Percentiles rank a stretch among this genome's conserved stretches.
phyloP scores from a whole-genome alignment of 768 basidiomycete genomes.

The Boletus tomentosulus region DNA sequence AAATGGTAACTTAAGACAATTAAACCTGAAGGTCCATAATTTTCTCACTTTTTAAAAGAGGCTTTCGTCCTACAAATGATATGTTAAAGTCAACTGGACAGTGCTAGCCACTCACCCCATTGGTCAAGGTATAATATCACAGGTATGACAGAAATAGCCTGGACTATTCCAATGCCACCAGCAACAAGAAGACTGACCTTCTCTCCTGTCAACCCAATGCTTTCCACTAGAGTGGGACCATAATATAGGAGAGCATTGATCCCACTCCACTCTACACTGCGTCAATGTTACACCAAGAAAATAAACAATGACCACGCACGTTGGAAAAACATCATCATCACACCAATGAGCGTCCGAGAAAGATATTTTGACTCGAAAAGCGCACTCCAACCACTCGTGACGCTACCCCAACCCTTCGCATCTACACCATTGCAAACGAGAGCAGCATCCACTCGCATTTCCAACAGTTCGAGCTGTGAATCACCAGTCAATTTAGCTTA shows the following conservation, averaged over 20 bases:
- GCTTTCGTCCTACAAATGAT: constrained; percentile 51
- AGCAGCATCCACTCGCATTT: constrained; percentile 66
- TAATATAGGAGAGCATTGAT: constrained; percentile 85
- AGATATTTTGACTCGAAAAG: constrained; percentile 54
- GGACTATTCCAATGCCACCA: constrained; percentile 76
- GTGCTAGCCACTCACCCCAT: constrained; percentile 39
- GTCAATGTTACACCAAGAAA: neutral
- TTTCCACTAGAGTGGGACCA: constrained; percentile 66
- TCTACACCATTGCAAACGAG: constrained; percentile 42
- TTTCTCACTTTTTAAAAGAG: constrained; percentile 50
- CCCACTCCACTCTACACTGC: constrained; percentile 70
- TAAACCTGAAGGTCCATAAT: neutral
- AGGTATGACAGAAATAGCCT: constrained; percentile 72
- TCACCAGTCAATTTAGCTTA: neutral
- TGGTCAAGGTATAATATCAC: constrained; percentile 68
- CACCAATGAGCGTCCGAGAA: constrained; percentile 62
- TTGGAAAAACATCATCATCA: constrained; percentile 80
- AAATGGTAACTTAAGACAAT: neutral
- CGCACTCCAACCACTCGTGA: constrained; percentile 44
- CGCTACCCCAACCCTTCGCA: constrained; percentile 12
- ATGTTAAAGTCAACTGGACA: neutral
- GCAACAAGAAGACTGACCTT: constrained; percentile 61
- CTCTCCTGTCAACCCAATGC: constrained; percentile 59
- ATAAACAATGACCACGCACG: constrained; percentile 43
- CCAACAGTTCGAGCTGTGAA: constrained; percentile 62